Evolutionary conservation across 192 early-diverging fungal genomes (phyloP).

Genomic region (Chytriomyces confervae): DNA sequence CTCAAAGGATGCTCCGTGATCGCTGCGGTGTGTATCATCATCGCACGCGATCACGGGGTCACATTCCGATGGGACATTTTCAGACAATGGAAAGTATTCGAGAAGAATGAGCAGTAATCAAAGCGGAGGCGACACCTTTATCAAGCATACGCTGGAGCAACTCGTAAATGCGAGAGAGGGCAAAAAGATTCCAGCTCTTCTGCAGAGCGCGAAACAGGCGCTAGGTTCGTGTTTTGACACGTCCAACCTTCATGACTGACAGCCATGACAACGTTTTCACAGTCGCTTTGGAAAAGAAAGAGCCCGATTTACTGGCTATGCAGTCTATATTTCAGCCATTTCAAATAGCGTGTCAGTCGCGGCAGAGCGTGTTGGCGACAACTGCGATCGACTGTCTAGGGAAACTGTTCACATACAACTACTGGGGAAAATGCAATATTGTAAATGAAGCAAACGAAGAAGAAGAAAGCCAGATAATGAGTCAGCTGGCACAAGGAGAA

Average conservation of each 20-base stretch:
- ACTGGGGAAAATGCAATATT: constrained; percentile 51
- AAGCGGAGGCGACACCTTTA: constrained; percentile 52
- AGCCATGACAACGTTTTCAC: not conserved
- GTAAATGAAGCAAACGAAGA: constrained; percentile 22
- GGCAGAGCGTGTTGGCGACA: constrained; percentile 63
- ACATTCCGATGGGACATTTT: too few relatives aligned
- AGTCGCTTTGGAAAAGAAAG: constrained; percentile 29
- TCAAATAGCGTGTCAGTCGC: constrained; percentile 72
- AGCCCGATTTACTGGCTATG: constrained; percentile 33
- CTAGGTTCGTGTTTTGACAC: constrained; percentile 32
- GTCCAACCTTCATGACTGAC: not conserved
- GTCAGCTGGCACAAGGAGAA: not conserved
- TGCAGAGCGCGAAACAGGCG: constrained; percentile 48
- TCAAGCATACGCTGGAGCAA: constrained; percentile 57
- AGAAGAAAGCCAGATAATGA: constrained; percentile 34
- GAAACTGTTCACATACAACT: constrained; percentile 68
- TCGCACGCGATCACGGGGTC: too few relatives aligned
- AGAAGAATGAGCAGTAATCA: constrained; percentile 7
- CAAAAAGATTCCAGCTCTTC: constrained; percentile 46
- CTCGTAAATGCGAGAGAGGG: constrained; percentile 52
- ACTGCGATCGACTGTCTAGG: constrained; percentile 84
- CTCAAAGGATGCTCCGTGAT: too few relatives aligned
- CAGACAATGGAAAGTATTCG: not conserved
- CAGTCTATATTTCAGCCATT: constrained; percentile 70
- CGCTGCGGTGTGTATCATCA: too few relatives aligned